Evolutionary conservation across 2,329 filamentous ascomycete genomes (phyloP).

Genomic region (Sporothrix curviconia): DNA sequence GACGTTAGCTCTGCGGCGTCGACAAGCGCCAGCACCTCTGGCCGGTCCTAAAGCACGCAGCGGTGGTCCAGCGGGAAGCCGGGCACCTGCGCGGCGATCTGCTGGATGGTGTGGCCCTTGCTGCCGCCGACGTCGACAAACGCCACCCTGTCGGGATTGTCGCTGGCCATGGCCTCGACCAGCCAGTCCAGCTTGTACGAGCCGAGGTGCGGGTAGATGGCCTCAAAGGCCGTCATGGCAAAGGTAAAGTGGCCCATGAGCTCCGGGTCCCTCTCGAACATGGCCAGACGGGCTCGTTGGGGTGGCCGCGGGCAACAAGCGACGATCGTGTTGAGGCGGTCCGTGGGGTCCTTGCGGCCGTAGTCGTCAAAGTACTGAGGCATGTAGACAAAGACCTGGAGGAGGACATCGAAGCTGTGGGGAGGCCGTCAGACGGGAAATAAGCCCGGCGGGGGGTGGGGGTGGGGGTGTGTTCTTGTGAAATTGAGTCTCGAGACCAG

Average conservation of each 20-base stretch:
- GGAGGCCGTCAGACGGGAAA: no score
- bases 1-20: background rate
- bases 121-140: conserved; percentile 32
- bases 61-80: conserved; percentile 22
- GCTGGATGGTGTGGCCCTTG: conserved; percentile 26
- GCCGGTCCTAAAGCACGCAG: conserved; percentile 29
- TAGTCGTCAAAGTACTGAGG: conserved; percentile 29
- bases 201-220: conserved; percentile 22
- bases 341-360: conserved; percentile 27
- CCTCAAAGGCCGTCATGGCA: conserved; percentile 25
- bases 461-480: no score
- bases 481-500: no score
- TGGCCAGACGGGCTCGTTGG: conserved; percentile 28
- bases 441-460: no score
- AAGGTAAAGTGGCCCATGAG: conserved; percentile 24
- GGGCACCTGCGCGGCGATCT: conserved; percentile 23
- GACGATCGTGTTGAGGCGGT: conserved; percentile 22
- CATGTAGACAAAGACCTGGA: conserved; percentile 21
- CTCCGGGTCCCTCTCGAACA: conserved; percentile 22
- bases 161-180: conserved; percentile 3
- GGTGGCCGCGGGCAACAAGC: conserved; percentile 26
- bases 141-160: conserved; percentile 17
- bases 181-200: conserved; percentile 30
- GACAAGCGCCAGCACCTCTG: conserved; percentile 24
- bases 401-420: conserved; percentile 24